Base-by-base conservation (phyloP, 2,329 filamentous ascomycete species). In the Diaporthe velutina region DNA sequence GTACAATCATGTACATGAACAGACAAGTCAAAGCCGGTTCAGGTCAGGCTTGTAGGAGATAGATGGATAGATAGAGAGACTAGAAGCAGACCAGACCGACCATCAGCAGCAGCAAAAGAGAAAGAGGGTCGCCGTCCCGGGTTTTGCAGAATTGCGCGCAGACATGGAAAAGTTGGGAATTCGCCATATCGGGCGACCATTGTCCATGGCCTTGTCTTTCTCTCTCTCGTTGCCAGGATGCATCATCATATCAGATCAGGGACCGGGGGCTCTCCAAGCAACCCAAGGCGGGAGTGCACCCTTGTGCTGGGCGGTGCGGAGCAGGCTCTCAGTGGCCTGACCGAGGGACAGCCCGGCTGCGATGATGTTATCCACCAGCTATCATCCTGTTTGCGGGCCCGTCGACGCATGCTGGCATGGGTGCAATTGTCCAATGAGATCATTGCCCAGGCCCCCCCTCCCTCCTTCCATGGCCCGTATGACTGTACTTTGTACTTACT, bases 361-460 rank as follows among this genome's bases (percentile, higher is more conserved):
- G 60, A 74, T 76, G 74, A 76, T 76, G 74, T 58, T 70, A 76
- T 74, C 58, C 42, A 35, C 57, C 45, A 66, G 61, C 61, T 70
- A 48, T 74, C 73, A 73, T 76, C 68, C 75, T 76, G 75, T 74
- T 74, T 76, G 73, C 64, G 70, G 68, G 33, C 54, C 54, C 64
- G 55, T 70, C 45, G 8, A 58, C 19, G 25, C 35, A 70, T 38
- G 22, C 33, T 40, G 42, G 64, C 45, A 38, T 52, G 64, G 64
- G 64, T 30, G 48, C 33, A 67, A 76, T 72, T 74, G 72, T n/a
- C 68, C 72, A 76, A 73, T 73, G 33, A 60, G 22, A 33, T 55
- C 35, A 54, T 19, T 13, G 54, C 52, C 45, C 64, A 54, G n/a
- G 64, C 33, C 48, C 22, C 45, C 64, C 33, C n/a, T 25, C n/a